These are phyloP conservation scores for Pelagophyceae sp. DNA, from an alignment of 352 stramenopile genomes.

Conservation along the genomic window DNA sequence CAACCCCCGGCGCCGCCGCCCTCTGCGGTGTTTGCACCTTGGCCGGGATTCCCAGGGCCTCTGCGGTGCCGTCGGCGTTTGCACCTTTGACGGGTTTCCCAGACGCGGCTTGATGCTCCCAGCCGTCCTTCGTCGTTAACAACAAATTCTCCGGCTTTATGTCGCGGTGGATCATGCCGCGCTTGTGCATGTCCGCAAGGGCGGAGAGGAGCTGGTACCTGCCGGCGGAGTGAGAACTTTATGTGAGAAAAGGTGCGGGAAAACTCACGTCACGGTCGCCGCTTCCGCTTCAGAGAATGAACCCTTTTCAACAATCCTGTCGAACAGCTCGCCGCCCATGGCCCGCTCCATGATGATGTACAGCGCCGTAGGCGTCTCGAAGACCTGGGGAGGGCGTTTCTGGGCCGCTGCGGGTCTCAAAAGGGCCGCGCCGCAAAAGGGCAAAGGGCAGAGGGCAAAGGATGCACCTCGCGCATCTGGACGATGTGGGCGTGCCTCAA, in stretches of 20 bases:
- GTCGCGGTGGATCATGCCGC: conserved; percentile 91
- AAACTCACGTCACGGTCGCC: conserved; percentile 19
- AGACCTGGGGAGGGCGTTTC: no score
- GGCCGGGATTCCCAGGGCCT: no score
- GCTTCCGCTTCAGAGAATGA: conserved; percentile 86
- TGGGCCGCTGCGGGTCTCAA: no score
- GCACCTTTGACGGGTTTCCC: no score
- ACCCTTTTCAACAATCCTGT: conserved; percentile 82
- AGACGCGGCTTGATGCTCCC: no score
- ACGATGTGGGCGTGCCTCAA: conserved; percentile 58
- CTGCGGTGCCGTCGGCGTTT: no score
- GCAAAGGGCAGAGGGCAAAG: no score
- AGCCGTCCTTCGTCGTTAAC: conserved; percentile 29
- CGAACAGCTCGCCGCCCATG: conserved; percentile 88
- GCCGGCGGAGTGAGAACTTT: no score
- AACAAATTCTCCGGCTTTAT: conserved; percentile 99
- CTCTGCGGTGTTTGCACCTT: no score
- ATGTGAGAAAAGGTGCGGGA: conserved; percentile 36
- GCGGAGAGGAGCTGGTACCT: conserved; percentile 47
- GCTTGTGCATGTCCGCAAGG: conserved; percentile 45
- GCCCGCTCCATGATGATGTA: conserved; percentile 97
- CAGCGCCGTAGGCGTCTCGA: conserved; percentile 58
- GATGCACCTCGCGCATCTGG: conserved; percentile 43
- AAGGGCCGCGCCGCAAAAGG: no score
- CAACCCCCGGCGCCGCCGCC: no score